Evolutionary conservation across 1,139 yeast genomes (phyloP).

Genomic region (Geotrichum citri-aurantii): DNA sequence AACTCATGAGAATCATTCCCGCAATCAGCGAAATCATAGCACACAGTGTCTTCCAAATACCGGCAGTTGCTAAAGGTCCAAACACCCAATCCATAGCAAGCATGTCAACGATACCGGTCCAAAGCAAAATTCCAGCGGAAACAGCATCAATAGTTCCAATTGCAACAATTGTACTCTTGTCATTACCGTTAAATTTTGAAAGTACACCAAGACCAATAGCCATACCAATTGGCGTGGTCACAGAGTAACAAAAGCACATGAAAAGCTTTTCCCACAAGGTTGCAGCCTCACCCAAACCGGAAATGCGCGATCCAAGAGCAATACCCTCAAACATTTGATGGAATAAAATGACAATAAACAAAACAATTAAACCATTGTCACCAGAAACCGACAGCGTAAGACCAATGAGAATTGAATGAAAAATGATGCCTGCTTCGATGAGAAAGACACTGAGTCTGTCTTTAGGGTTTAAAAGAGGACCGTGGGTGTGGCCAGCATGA

Average conservation of each 20-base stretch:
- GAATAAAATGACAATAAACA: constrained; percentile 76
- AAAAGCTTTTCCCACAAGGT: constrained; percentile 15
- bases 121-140: constrained; percentile 74
- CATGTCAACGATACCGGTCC: constrained; percentile 76
- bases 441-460: constrained; percentile 45
- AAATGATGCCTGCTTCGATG: constrained; percentile 70
- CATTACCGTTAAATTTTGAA: constrained; percentile 46
- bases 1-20: constrained; percentile 40
- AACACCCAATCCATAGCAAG: constrained; percentile 65
- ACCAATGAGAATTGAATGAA: constrained; percentile 79
- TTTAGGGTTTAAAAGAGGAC: constrained; percentile 17
- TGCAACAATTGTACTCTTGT: constrained; percentile 57
- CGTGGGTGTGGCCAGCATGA: constrained; percentile 17
- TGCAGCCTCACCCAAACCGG: constrained; percentile 33
- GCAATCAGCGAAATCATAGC: constrained; percentile 32
- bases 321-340: constrained; percentile 92
- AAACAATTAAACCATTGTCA: constrained; percentile 58
- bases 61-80: constrained; percentile 32
- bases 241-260: constrained; percentile 47
- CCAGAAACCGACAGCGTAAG: constrained; percentile 64
- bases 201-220: constrained; percentile 82
- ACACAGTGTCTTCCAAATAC: constrained; percentile 25
- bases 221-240: constrained; percentile 75
- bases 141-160: constrained; percentile 72
- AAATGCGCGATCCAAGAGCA: constrained; percentile 77